Conservation (phyloP, 208 protist genomes). For the Trypanosoma caninum region DNA sequence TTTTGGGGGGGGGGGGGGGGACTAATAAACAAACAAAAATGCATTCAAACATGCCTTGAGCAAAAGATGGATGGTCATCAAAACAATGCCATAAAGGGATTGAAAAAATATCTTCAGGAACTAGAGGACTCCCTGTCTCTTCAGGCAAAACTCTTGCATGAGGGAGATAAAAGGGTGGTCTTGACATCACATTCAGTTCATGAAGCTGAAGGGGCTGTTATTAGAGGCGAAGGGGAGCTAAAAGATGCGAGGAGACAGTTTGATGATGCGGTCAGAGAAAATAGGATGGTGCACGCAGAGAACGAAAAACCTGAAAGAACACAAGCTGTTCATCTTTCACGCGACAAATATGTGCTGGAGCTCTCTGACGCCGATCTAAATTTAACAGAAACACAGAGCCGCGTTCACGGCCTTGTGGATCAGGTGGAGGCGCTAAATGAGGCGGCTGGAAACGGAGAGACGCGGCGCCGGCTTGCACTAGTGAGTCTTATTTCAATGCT, state of each 20-base stretch:
- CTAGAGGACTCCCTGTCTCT: conserved; percentile 36
- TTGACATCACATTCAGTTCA: conserved; percentile 17
- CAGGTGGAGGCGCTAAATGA: conserved; percentile 43
- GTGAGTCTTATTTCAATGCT: conserved; percentile 73
- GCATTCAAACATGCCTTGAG: too few species aligned
- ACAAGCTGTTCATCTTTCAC: conserved; percentile 17
- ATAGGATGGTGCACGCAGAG: conserved; percentile 42
- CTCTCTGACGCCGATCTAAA: conserved; percentile 48
- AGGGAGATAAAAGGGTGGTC: conserved; percentile 11
- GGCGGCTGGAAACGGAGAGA: conserved; percentile 28
- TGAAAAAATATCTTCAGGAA: conserved; percentile 38
- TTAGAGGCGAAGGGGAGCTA: conserved; percentile 22
- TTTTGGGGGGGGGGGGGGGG: neutral
- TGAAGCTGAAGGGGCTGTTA: conserved; percentile 20
- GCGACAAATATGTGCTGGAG: conserved; percentile 60
- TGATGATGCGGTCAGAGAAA: conserved; percentile 21
- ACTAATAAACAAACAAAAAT: neutral
- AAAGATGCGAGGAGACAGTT: conserved; percentile 17
- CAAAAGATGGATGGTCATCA: conserved; percentile 25
- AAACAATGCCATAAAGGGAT: conserved; percentile 31
- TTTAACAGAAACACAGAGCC: conserved; percentile 36
- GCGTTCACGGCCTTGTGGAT: conserved; percentile 36
- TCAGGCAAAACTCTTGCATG: conserved; percentile 21
- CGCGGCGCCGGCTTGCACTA: conserved; percentile 56
- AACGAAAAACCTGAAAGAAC: conserved; percentile 7